Conservation (phyloP, 2,329 filamentous ascomycete genomes). For the Waltergamsia citrina region DNA sequence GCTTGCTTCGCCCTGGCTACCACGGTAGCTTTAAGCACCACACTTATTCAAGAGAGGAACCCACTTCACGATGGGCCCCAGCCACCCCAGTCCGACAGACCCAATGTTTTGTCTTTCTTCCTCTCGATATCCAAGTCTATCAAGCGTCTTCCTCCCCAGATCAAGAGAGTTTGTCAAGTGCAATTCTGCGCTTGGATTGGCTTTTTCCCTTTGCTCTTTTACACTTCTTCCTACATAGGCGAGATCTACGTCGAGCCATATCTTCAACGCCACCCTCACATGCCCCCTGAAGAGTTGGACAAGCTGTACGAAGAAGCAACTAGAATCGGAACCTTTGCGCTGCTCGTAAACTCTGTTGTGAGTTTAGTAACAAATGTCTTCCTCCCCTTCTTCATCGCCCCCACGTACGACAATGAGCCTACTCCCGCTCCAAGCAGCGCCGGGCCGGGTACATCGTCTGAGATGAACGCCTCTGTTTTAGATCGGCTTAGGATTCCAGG, state of each 20-base stretch:
- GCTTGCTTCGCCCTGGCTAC: conserved; percentile 63
- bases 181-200: conserved; percentile 88
- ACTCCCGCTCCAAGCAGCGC: no score
- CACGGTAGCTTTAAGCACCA: conserved; percentile 63
- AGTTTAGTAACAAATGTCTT: conserved; percentile 75
- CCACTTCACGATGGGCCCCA: conserved; percentile 62
- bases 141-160: conserved; percentile 69
- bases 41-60: conserved; percentile 67
- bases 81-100: conserved; percentile 43
- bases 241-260: conserved; percentile 85
- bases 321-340: conserved; percentile 77
- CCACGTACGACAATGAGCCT: conserved; percentile 56
- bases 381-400: conserved; percentile 76
- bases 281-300: conserved; percentile 69
- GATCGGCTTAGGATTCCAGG: conserved; percentile 65
- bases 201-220: conserved; percentile 93
- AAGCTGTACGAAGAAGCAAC: conserved; percentile 76
- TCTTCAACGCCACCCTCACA: conserved; percentile 66
- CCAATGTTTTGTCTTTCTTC: conserved; percentile 72
- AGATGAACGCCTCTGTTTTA: conserved; percentile 41
- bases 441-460: no score
- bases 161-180: conserved; percentile 70
- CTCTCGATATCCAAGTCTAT: conserved; percentile 67
- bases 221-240: conserved; percentile 87
- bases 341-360: conserved; percentile 80